A percentile compares a stretch with the other conserved stretches of the same genome.
Conservation (phyloP, 2,329 filamentous ascomycete genomes). For the Arthrobotrys sphaeroides region DNA sequence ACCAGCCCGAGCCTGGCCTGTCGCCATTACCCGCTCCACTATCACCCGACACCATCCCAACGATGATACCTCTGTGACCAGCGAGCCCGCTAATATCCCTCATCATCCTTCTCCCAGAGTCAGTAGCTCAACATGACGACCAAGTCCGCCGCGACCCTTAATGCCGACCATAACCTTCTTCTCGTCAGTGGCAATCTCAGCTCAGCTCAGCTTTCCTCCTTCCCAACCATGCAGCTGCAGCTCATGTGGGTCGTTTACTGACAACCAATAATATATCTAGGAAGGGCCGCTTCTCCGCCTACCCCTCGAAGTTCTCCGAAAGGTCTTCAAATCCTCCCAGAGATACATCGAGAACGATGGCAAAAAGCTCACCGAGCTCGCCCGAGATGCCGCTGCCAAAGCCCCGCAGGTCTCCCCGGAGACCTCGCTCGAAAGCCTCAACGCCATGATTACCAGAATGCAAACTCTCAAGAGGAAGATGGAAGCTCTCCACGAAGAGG, state of each 20-base stretch:
- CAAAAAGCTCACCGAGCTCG: constrained; percentile 65
- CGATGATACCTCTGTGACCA: constrained; percentile 37
- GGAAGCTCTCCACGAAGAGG: constrained; percentile 78
- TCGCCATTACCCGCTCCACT: constrained; percentile 15
- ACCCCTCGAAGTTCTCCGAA: constrained; percentile 88
- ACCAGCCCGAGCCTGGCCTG: neutral
- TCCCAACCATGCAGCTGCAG: too few species aligned
- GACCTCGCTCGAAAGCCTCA: constrained; percentile 80
- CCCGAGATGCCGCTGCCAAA: constrained; percentile 69
- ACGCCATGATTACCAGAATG: constrained; percentile 85
- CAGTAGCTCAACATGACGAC: constrained; percentile 28
- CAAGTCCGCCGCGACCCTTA: constrained; percentile 27
- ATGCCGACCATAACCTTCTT: constrained; percentile 38
- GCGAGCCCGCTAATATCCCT: neutral
- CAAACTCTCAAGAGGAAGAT: constrained; percentile 89
- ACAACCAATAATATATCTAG: constrained; percentile 12
- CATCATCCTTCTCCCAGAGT: neutral
- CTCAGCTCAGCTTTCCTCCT: too few species aligned
- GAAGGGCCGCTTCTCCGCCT: constrained; percentile 94
- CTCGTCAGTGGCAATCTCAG: constrained; percentile 23
- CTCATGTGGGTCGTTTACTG: neutral
- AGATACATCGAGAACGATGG: constrained; percentile 76
- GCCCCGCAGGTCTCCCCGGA: constrained; percentile 72
- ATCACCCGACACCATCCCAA: constrained; percentile 7
- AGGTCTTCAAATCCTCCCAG: constrained; percentile 89